Evolutionary conservation across 2,329 filamentous ascomycete genomes (phyloP), one percentile per base, ranked within the genome.

Genomic region (Sporothrix luriei): DNA sequence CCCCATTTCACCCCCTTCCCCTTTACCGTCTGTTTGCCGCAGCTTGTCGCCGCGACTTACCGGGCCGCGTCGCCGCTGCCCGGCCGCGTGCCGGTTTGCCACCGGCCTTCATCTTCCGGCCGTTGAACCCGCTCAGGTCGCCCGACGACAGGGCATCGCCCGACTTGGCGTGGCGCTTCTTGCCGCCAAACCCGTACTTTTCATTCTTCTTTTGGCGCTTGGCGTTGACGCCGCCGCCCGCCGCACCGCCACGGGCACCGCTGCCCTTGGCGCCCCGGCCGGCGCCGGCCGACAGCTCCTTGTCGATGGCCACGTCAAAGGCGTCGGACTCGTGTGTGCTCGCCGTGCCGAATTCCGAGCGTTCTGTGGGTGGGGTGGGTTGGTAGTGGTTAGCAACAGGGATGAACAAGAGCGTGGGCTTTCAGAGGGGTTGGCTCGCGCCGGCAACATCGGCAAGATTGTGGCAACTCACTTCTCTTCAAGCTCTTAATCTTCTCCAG

Each of bases 161-260:
- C 72, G 93, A 97, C 87, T 99, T 99, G 69, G 85, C 81, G 78
- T 93, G 89, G 69, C 91, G 86, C 86, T 99, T 99, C 88, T 97
- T 97, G 75, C 95, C 95, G 71, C 95, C 95, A 77, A 94, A 97
- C 29, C 95, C 95, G 79, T 90, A 98, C 83, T 97, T 97, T 74
- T 91, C 87, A 78, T 99, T 90, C 84, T 96, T 97, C 88, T 97
- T 97, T 78, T 91, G 87, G 71, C 95, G 90, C 84, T 98, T 98
- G 73, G 78, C 76, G 77, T 89, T 91, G 33, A 82, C 79, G 40
- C 40, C 77, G 55, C 76, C 76, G 55, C 76, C 76, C 38, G 79
- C 80, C 69, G 81, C 80, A 75, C 75, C 75, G 48, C 76, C 48
- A 4, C 69, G 59, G 43, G 43, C 40, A 29, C 61, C 73, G 64